phyloP scores from a whole-genome alignment of 768 basidiomycete species.

The Vararia minispora region DNA sequence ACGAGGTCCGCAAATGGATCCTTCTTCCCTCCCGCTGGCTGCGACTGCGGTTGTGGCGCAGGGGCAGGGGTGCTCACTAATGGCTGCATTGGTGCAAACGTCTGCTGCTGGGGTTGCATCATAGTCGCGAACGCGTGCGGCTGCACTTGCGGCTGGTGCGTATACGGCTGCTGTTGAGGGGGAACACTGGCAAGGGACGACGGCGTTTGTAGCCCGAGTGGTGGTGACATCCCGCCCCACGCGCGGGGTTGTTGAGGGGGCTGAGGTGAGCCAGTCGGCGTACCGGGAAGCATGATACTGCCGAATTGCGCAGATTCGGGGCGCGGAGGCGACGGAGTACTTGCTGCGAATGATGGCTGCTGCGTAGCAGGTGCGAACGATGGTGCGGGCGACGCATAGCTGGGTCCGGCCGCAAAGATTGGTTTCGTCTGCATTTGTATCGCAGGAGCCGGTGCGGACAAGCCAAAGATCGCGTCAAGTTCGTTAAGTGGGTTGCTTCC shows the following conservation, averaged over 20 bases:
- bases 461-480: constrained; percentile 47
- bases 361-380: no score
- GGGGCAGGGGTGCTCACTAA: constrained; percentile 7
- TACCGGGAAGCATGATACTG: constrained; percentile 12
- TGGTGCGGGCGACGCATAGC: no score
- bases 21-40: constrained; percentile 35
- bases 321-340: constrained; percentile 4
- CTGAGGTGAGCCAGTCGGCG: constrained; percentile 9
- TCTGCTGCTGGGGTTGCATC: no score
- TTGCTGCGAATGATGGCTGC: no score
- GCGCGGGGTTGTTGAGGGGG: no score
- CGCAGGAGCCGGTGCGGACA: constrained; percentile 55
- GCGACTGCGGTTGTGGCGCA: constrained; percentile 15
- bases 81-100: constrained; percentile 5
- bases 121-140: constrained; percentile 14
- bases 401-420: no score
- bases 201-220: background rate
- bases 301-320: constrained; percentile 6
- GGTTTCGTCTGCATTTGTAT: no score
- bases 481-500: no score
- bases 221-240: no score
- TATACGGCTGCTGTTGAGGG: constrained; percentile 6
- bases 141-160: constrained; percentile 9
- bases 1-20: constrained; percentile 82
- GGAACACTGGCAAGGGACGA: constrained; percentile 1